Evolutionary conservation across 495 filamentous ascomycete genomes (phyloP).

Genomic region (Cryomyces minteri): DNA sequence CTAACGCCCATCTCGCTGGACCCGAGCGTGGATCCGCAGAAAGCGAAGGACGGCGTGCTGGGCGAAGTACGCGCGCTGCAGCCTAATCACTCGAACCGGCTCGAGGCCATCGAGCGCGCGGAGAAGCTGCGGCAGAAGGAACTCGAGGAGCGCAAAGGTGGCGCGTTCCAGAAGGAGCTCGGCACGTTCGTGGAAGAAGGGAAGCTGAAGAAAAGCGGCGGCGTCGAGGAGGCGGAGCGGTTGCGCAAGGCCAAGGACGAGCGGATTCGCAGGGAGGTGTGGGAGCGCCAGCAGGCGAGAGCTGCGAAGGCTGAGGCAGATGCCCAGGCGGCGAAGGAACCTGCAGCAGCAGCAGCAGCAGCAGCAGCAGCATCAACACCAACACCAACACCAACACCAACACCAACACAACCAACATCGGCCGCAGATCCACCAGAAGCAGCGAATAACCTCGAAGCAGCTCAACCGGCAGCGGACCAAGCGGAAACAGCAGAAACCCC

Average conservation of each 20-base stretch:
- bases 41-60: conserved; percentile 77
- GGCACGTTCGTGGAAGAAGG: conserved; percentile 79
- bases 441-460: no score
- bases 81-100: conserved; percentile 79
- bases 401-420: no score
- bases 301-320: conserved; percentile 8
- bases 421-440: no score
- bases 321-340: conserved; percentile 3
- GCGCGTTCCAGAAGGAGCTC: conserved; percentile 78
- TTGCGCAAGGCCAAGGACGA: conserved; percentile 76
- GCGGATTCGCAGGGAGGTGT: conserved; percentile 65
- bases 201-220: conserved; percentile 86
- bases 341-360: neutral
- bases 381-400: no score
- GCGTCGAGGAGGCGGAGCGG: conserved; percentile 83
- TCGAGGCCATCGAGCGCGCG: conserved; percentile 90
- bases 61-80: conserved; percentile 88
- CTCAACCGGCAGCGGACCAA: no score
- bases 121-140: conserved; percentile 80
- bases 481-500: no score
- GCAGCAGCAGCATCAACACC: no score
- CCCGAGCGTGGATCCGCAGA: conserved; percentile 46
- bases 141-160: conserved; percentile 54
- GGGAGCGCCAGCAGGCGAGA: conserved; percentile 43
- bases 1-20: conserved; percentile 43